These are phyloP conservation scores for Paecilomyces sp. DNA, from an alignment of 2,329 filamentous ascomycete species.

Conservation along the genomic window DNA sequence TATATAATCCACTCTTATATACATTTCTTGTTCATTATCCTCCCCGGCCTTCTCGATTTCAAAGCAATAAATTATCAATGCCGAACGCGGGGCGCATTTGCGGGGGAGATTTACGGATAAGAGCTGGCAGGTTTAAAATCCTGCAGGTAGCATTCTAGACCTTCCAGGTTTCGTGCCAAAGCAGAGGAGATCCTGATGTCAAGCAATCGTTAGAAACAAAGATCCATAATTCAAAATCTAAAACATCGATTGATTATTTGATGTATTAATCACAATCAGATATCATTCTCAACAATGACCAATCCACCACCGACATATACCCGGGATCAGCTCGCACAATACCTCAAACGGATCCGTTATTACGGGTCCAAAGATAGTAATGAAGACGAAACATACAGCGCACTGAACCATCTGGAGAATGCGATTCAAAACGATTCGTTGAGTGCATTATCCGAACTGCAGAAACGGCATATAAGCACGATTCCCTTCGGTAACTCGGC, in stretches of 20 bases:
- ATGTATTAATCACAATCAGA: neutral
- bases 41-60: too few species aligned
- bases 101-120: neutral
- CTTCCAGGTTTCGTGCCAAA: neutral
- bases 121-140: neutral
- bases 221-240: neutral
- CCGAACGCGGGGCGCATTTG: neutral
- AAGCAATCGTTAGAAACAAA: neutral
- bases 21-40: too few species aligned
- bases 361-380: slow-evolving; percentile 8
- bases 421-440: slow-evolving; percentile 23
- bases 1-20: too few species aligned
- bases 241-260: neutral
- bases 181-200: neutral
- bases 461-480: slow-evolving; percentile 38
- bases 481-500: slow-evolving; percentile 53
- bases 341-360: slow-evolving; percentile 26
- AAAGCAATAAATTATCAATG: too few species aligned
- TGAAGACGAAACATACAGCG: slow-evolving; percentile 12
- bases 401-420: slow-evolving; percentile 13
- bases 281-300: slow-evolving; percentile 4
- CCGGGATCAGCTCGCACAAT: slow-evolving; percentile 27
- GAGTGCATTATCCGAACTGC: slow-evolving; percentile 23
- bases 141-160: neutral
- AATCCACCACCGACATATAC: slow-evolving; percentile 22